Evolutionary conservation across 345 rosid species (phyloP), one percentile per base, ranked within the genome.

Genomic region (Isatis tinctoria): DNA sequence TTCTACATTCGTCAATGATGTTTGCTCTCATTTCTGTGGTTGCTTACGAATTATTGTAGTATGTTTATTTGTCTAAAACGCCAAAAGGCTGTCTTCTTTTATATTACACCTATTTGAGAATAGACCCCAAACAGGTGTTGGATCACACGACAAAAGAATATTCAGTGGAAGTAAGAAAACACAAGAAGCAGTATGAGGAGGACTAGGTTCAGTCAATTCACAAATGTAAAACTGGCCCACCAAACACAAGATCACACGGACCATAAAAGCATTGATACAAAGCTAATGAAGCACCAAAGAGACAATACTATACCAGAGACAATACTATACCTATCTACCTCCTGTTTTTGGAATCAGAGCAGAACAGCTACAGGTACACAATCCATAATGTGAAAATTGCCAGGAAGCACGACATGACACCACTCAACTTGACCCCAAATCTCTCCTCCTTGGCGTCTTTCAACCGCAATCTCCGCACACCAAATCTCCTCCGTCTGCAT

Each of bases 381-480:
- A 58, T 16, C 78, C 78, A 74, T 74, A 5, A 74, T 17, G 13
- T 67, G 72, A 57, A 74, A 74, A 49, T 66, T 66, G 10, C 67
- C 74, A 75, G 24, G 8, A 40, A 75, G 73, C 28, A 75, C 69
- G 32, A 67, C 78, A 24, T 49, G 47, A 41, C 74, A 75, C 79
- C 74, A 75, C 64, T 75, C 49, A 17, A 68, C 69, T 14, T 35
- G 33, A 22, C 74, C 79, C 79, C 64, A 75, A 68, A 51, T 51
- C 24, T 68, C 79, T 14, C 48, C 74, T 39, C 57, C 69, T 1
- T 6, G 16, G 1, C 64, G 63, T 26, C 63, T 75, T 12, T 60
- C 74, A 6, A 75, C 22, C 4, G 64, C 24, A 8, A 75, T 75
- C 41, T 75, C 74, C 10, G 74, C 79, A 68, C 69, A 75, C 79